Evolutionary conservation across 805 yeast genomes (phyloP).

Genomic region (Yamadazyma sp.): DNA sequence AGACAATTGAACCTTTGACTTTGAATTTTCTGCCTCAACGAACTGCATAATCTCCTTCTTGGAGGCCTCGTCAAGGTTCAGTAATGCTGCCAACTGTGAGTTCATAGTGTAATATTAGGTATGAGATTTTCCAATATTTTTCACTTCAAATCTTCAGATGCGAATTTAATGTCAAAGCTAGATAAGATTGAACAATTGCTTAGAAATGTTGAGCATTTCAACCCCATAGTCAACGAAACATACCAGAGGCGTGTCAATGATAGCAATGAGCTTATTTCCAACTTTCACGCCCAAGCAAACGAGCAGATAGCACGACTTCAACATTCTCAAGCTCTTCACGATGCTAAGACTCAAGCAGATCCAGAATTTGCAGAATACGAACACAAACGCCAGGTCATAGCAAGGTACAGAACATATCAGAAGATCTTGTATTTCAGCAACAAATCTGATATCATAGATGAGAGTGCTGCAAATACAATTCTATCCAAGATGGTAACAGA

Average conservation of each 20-base stretch:
- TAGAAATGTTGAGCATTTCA: neutral
- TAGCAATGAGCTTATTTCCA: neutral
- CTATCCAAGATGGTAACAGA: neutral
- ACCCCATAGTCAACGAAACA: conserved; percentile 9
- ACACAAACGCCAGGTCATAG: conserved; percentile 8
- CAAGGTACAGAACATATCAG: conserved; percentile 7
- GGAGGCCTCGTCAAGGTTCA: conserved; percentile 59
- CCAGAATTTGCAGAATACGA: conserved; percentile 6
- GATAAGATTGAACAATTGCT: conserved; percentile 7
- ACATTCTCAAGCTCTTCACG: neutral
- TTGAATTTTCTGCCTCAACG: conserved; percentile 79
- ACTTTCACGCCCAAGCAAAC: conserved; percentile 22
- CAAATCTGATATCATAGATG: conserved; percentile 8
- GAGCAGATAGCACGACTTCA: conserved; percentile 3
- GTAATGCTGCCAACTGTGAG: conserved; percentile 19
- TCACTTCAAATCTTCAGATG: neutral
- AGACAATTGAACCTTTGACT: conserved; percentile 82
- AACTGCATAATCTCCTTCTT: conserved; percentile 73
- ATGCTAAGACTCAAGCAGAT: neutral
- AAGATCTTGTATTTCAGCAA: conserved; percentile 7
- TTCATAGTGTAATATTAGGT: too few species aligned
- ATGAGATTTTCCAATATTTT: too few species aligned
- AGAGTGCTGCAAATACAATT: conserved; percentile 5
- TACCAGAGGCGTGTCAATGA: conserved; percentile 7
- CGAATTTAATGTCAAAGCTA: conserved; percentile 5